phyloP scores from a whole-genome alignment of 805 yeast genomes.

The Candida montana region DNA sequence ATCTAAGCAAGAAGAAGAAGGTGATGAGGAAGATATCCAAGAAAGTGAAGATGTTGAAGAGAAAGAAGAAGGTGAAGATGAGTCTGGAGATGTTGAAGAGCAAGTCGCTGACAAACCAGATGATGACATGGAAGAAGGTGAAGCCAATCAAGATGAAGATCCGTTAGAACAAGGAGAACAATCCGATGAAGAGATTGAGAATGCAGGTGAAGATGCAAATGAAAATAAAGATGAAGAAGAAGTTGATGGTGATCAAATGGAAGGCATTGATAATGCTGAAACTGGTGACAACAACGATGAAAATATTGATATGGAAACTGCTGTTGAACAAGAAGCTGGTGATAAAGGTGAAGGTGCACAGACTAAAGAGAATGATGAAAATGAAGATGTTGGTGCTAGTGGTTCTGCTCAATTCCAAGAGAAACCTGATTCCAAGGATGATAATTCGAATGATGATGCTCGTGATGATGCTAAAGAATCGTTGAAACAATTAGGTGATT shows the following conservation, averaged over 20 bases:
- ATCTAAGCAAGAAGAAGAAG: constrained; percentile 19
- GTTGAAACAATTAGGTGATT: constrained; percentile 84
- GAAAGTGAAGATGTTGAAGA: constrained; percentile 26
- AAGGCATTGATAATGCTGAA: constrained; percentile 52
- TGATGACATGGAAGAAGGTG: constrained; percentile 30
- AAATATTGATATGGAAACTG: constrained; percentile 49
- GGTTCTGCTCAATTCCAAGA: constrained; percentile 46
- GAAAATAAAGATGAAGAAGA: constrained; percentile 29
- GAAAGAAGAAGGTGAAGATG: constrained; percentile 30
- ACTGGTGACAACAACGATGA: constrained; percentile 36
- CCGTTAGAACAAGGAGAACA: constrained; percentile 31
- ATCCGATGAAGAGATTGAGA: constrained; percentile 28
- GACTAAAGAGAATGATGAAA: constrained; percentile 47
- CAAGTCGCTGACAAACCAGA: constrained; percentile 27
- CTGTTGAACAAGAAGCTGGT: constrained; percentile 56
- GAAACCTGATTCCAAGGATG: constrained; percentile 37
- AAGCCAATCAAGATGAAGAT: constrained; percentile 25
- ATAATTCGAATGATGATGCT: constrained; percentile 43
- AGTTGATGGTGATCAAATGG: constrained; percentile 39
- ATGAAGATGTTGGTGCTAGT: constrained; percentile 63
- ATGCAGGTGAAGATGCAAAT: constrained; percentile 9
- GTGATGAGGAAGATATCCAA: constrained; percentile 23
- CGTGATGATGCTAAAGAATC: constrained; percentile 70
- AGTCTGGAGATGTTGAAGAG: constrained; percentile 21
- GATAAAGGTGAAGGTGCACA: constrained; percentile 61